phyloP scores from a whole-genome alignment of 257 asterid genomes.

The Lycium ferocissimum region DNA sequence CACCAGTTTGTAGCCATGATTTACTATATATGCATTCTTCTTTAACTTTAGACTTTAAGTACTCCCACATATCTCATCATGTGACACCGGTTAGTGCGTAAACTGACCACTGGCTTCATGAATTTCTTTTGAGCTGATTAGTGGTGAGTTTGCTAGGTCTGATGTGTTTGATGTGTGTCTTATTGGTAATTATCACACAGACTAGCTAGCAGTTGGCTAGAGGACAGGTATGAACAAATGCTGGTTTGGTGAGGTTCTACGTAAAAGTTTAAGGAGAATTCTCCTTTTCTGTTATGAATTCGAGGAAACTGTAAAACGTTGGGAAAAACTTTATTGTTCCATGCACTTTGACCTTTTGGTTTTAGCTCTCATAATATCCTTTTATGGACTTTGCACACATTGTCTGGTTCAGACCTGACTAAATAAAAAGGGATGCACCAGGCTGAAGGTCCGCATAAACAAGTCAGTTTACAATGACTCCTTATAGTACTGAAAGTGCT shows the following conservation, averaged over 20 bases:
- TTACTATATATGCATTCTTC: background rate
- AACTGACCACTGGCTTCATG: background rate
- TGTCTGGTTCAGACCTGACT: background rate
- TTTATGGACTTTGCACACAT: background rate
- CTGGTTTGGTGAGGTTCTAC: background rate
- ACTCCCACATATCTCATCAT: background rate
- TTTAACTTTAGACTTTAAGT: background rate
- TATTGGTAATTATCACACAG: constrained; percentile 6
- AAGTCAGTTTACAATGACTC: background rate
- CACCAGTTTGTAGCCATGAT: no score
- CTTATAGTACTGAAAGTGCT: background rate
- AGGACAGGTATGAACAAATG: background rate
- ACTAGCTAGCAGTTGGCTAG: background rate
- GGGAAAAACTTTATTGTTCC: background rate
- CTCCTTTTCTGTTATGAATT: background rate
- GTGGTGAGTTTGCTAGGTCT: background rate
- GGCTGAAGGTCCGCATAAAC: background rate
- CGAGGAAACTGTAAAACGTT: background rate
- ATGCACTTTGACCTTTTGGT: background rate
- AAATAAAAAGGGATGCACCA: background rate
- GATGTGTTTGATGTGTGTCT: background rate
- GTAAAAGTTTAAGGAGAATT: background rate
- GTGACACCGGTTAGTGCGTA: background rate
- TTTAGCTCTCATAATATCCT: constrained; percentile 7
- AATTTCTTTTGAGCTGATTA: background rate